Evolutionary conservation across 805 yeast genomes (phyloP), one percentile per base, ranked within the genome.

Genomic region (Suhomyces prunicola): DNA sequence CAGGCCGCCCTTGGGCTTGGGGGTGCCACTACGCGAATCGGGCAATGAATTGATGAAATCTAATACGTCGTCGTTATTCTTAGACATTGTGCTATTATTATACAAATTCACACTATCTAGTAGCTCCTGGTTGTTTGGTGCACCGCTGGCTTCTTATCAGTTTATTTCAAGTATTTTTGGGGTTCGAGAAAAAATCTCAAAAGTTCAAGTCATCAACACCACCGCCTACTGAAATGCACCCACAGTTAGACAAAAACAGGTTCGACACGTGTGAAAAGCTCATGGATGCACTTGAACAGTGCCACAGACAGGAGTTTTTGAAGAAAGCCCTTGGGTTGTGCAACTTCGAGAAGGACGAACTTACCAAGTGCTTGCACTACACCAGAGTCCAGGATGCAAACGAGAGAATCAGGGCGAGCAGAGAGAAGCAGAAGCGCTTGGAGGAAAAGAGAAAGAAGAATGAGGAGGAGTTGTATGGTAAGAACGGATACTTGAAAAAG

Each of bases 241-340:
- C 80, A 6, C 79, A 75, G 55, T 65, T 76, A 57, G 80, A 76
- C 60, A 71, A 65, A 57, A 68, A 67, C 55, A 64, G 79, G 53
- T 74, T 75, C 55, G 74, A 70, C 46, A 69, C 87, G 17, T 93
- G 99, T 69, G 84, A 81, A 50, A 88, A 86, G 56, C 79, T 90
- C 41, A 90, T 94, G 67, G 85, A 86, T 56, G 97, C 96, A 0
- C 79, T 93, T 5, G 96, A 93, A 62, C 86, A 89, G 65, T 93
- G 99, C 67, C 97, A 92, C 63, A 79, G 83, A 54, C 78, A 78
- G 51, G 87, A 85, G 51, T 87, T 85, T 59, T 60, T 87, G 54
- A 79, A 82, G 58, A 83, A 88, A 66, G 85, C 88, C 6, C 74
- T 90, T 59, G 98, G 98, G 26, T 76, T 82, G 54, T 93, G 99